Base-by-base conservation (phyloP, 495 filamentous ascomycete genomes). In the Penicillium macrosclerotiorum region DNA sequence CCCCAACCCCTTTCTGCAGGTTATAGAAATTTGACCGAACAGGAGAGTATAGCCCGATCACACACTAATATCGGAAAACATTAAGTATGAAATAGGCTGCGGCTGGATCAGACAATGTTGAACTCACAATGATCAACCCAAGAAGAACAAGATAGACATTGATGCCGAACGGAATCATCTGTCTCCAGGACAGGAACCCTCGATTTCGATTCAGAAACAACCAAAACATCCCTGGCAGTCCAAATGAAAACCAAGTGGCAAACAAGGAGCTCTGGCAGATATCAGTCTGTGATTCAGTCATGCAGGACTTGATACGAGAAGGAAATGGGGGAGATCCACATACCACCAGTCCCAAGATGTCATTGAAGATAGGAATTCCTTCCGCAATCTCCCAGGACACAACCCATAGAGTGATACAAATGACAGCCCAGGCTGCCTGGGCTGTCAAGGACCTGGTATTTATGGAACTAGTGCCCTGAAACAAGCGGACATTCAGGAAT, bases 361-460 rank as follows among this genome's bases (percentile, higher is more conserved):
- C 74, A 45, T 76, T 79, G 66, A 86, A 88, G 54, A 82, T 74
- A 1, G 84, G 84, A 16, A 87, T 80, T 6, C 74, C 74, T 52
- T 82, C 78, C 7, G 82, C 81, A 52, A 88, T 79, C 31, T 85
- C 53, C 75, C 78, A 87, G 3, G 81, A 79, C 9, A 82, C 37
- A 16, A 81, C 33, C 56, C 81, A 85, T 34, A 86, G 62, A 44
- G 51, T 40, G 8, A 62, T 34, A 35, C 75, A 71, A n/a, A 86
- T 72, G 6, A 39, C 48, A 2, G 75, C 49, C 85, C 84, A 87
- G 1, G 65, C 54, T 5, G 44, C 54, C 13, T 55, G 56, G 14
- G 40, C 47, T 17, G 54, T 26, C 65, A 72, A 76, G 12, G 70
- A 76, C 27, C 62, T 62, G 8, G 68, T 76, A 64, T 75, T 75